phyloP scores from a whole-genome alignment of 1,284 basidiomycete species.

The Malassezia equina region DNA sequence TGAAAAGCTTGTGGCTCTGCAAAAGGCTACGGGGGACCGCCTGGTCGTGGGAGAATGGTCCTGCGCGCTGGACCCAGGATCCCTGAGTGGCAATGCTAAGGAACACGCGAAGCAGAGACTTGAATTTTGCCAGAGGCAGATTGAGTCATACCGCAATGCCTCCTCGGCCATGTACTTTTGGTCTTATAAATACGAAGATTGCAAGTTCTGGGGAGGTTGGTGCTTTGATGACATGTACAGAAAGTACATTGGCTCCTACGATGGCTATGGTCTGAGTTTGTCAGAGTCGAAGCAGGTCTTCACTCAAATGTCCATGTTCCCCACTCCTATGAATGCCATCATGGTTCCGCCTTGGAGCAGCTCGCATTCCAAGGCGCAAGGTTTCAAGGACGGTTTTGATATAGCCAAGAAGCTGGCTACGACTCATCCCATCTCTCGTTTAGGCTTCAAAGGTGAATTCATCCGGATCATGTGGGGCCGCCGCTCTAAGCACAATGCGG shows the following conservation, averaged over 20 bases:
- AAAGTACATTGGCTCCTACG: conserved; percentile 30
- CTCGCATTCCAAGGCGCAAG: not conserved
- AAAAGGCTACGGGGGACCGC: conserved; percentile 51
- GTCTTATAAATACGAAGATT: conserved; percentile 53
- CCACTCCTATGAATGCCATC: not conserved
- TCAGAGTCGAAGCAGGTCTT: conserved; percentile 5
- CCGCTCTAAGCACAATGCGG: not conserved
- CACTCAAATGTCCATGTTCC: not conserved
- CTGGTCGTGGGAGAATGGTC: conserved; percentile 55
- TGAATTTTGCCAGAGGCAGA: conserved; percentile 59
- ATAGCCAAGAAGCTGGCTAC: conserved; percentile 1
- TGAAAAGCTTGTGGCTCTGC: conserved; percentile 18
- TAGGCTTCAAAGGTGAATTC: conserved; percentile 8
- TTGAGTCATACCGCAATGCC: conserved; percentile 56
- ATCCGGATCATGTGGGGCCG: not conserved
- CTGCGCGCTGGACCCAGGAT: conserved; percentile 56
- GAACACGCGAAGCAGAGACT: conserved; percentile 50
- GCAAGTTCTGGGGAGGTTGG: conserved; percentile 40
- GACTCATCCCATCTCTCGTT: not conserved
- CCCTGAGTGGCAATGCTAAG: conserved; percentile 54
- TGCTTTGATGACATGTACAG: conserved; percentile 32
- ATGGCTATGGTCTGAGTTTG: conserved; percentile 25
- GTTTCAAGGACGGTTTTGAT: conserved; percentile 8
- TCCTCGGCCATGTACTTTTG: conserved; percentile 65
- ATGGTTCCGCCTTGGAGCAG: not conserved